Base-by-base conservation (phyloP, 2,329 filamentous ascomycete species). In the Penicillium rolfsii region DNA sequence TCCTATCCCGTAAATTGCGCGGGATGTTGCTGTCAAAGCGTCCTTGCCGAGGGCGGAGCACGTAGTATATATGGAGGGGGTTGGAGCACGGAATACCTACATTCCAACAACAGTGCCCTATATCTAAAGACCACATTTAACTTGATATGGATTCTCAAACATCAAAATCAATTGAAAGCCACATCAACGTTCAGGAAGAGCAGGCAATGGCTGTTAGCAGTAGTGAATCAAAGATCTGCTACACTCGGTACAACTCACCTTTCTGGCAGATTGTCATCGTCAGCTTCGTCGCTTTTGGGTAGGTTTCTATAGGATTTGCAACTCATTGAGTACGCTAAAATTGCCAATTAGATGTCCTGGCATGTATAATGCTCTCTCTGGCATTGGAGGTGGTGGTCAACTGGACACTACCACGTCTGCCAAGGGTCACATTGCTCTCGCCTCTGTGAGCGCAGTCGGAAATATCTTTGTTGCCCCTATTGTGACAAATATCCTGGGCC, bases 221-320 rank as follows among this genome's bases (percentile, higher is more conserved):
- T 14, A 24, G 4, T 22, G 12, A 46, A 26, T 46, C 24, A 14
- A 53, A 33, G 30, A 33, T 57, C 33, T 52, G 46, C 24, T 58
- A 45, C 11, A 24, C 46, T 24, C 55, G 55, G n/a, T 58, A 58
- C 19, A 58, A 58, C 19, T 45, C 55, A 11, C 55, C 55, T 16
- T 58, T 58, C 19, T 58, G 55, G 55, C 55, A 58, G 48, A 43
- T 58, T 16, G 48, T 58, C 5, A 58, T 58, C 12, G 55, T 58
- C 36, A 58, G 55, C 48, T 52, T 58, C 22, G 55, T 58, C 5
- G 55, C 55, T 14, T 58, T 58, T 19, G 55, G 55, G 55, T 58
- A 24, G 38, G 43, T 26, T 7, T 16, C n/a, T 22, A 46, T 46
- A 5, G 43, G 26, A 24, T 11, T 26, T 26, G 5, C 43, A 16